Base-by-base conservation (phyloP, 176 grass and related monocot genomes). In the Zea luxurians region DNA sequence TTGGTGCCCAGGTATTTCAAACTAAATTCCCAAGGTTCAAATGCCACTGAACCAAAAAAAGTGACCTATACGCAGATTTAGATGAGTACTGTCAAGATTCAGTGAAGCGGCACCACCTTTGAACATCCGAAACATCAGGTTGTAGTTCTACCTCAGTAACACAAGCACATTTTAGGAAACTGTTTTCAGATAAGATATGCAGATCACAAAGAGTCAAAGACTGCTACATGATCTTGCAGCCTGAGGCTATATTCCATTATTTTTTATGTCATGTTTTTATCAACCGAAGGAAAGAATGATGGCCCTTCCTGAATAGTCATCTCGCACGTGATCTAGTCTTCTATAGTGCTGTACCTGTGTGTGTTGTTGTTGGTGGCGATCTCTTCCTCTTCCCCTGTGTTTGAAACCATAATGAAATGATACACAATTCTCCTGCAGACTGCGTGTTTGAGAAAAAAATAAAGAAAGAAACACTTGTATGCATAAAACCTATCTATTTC, bases 261-360 rank as follows among this genome's bases (percentile, higher is more conserved):
- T 16, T n/a, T 48, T 36, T 46, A 7, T 77, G 27, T 53, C n/a
- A 43, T 54, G 17, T 27, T 54, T 77, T 49, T 38, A 5, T 64
- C 13, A 48, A 49, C 27, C 10, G 46, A 77, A 49, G 43, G 74
- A 75, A 75, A 75, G n/a, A 57, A 2, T 74, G 53, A n/a, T 60
- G 45, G 55, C 18, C 16, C 48, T n/a, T 34, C 40, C 18, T 20
- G 45, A 16, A 35, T 11, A 46, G 38, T 46, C 27, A 43, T 50
- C 2, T 40, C 45, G 45, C 10, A 64, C 3, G 16, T 21, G 35
- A 65, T 48, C 46, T 48, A 48, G 46, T 48, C 10, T 48, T 48
- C 43, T 44, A 44, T 6, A 44, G 7, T 44, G 46, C 46, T 11
- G 46, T 48, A 1, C 10, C 7, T 48, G 46, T 48, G 43, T 44